Conservation (phyloP, 2,329 filamentous ascomycete genomes). For the Alternaria brassicicola region DNA sequence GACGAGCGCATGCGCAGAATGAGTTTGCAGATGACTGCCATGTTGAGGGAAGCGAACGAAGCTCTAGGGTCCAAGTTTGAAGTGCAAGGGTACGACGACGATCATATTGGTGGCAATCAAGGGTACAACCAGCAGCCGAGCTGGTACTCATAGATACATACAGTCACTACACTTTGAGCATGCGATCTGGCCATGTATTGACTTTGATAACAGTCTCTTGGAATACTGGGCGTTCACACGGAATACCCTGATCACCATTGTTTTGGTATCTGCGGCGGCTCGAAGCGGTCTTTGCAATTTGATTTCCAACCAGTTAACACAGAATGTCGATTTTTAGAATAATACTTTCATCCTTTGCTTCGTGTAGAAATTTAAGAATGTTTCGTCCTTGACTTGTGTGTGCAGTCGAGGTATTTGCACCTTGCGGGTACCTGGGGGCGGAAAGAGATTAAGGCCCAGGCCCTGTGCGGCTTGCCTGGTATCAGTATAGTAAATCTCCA, state of each 20-base stretch:
- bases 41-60: slow-evolving; percentile 88
- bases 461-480: not conserved
- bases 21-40: slow-evolving; percentile 77
- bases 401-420: not conserved
- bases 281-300: not conserved
- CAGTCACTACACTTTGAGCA: not conserved
- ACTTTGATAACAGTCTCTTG: not conserved
- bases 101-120: slow-evolving; percentile 12
- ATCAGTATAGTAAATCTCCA: not conserved
- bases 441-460: not conserved
- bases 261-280: not conserved
- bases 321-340: not conserved
- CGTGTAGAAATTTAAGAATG: not conserved
- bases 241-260: not conserved
- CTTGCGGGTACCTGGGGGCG: not conserved
- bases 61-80: slow-evolving; percentile 68
- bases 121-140: not conserved
- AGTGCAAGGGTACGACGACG: slow-evolving; percentile 43
- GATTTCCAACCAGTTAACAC: not conserved
- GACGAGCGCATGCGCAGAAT: slow-evolving; percentile 81
- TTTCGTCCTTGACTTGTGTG: not conserved
- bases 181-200: not conserved
- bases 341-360: not conserved
- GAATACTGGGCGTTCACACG: not conserved
- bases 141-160: not conserved